These are phyloP conservation scores for Lipomyces oligophaga DNA, from an alignment of 805 yeast species.

Conservation along the genomic window DNA sequence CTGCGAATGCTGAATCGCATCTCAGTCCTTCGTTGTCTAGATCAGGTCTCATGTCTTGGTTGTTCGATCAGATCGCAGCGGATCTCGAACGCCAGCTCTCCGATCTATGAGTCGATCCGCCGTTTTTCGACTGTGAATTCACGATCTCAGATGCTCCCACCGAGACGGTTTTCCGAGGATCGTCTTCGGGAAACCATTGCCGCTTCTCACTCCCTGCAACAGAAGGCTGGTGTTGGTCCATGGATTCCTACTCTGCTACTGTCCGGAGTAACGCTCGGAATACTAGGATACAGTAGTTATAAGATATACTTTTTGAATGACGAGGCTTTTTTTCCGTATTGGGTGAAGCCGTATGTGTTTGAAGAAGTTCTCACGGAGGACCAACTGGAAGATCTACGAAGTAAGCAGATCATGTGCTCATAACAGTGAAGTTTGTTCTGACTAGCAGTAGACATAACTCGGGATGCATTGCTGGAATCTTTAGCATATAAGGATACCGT, in stretches of 20 bases:
- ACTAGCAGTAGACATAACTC: conserved; percentile 9
- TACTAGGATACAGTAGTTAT: conserved; percentile 34
- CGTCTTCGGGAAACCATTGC: conserved; percentile 25
- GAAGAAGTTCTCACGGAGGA: conserved; percentile 20
- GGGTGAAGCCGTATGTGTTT: conserved; percentile 19
- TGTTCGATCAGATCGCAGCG: too few relatives aligned
- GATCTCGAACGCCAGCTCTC: too few relatives aligned
- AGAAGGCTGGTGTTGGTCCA: neutral
- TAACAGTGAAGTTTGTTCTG: neutral
- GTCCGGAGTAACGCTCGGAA: neutral
- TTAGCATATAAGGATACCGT: conserved; percentile 20
- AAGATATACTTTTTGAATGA: conserved; percentile 11
- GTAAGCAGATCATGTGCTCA: conserved; percentile 1
- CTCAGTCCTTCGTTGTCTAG: too few relatives aligned
- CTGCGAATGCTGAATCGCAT: too few relatives aligned
- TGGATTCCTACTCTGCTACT: conserved; percentile 2
- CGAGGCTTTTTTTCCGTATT: conserved; percentile 17
- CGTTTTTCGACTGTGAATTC: neutral
- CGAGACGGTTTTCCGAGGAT: conserved; percentile 13
- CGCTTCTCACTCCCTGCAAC: conserved; percentile 3
- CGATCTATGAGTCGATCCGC: neutral
- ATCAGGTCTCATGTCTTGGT: too few relatives aligned
- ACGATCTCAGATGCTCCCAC: conserved; percentile 1
- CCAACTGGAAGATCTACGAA: conserved; percentile 3
- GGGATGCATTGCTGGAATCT: conserved; percentile 19